These are phyloP conservation scores for Fagopyrum esculentum DNA, from an alignment of 148 eudicot genomes.

Conservation along the genomic window DNA sequence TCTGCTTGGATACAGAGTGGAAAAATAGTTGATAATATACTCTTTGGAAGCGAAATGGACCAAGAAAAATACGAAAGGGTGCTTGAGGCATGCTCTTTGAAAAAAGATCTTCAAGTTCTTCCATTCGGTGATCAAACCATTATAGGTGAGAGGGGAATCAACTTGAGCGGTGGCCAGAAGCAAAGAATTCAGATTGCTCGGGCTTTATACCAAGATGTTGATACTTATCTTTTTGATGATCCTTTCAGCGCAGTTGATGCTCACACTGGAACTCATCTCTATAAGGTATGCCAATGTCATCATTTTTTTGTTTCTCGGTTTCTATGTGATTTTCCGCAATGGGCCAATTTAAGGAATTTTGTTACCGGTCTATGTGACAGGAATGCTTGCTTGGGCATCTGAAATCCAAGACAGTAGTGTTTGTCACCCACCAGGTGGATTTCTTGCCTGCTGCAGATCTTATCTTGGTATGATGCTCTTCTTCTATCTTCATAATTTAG, in stretches of 20 bases:
- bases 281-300: conserved; percentile 22
- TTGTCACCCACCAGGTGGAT: conserved; percentile 44
- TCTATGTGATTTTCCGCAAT: not conserved
- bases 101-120: conserved; percentile 39
- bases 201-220: conserved; percentile 44
- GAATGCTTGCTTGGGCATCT: conserved; percentile 39
- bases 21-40: conserved; percentile 43
- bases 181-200: conserved; percentile 45
- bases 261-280: conserved; percentile 42
- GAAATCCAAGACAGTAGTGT: conserved; percentile 33
- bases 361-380: conserved; percentile 11
- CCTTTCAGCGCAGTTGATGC: conserved; percentile 53
- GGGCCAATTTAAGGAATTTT: not conserved
- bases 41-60: conserved; percentile 43
- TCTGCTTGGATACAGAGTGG: conserved; percentile 54
- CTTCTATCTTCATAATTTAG: not conserved
- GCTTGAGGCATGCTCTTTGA: conserved; percentile 39
- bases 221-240: conserved; percentile 43
- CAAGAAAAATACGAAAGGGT: conserved; percentile 25
- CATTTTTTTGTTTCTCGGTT: not conserved
- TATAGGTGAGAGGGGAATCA: conserved; percentile 47
- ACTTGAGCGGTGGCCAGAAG: conserved; percentile 51
- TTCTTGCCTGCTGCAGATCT: conserved; percentile 43
- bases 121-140: conserved; percentile 37
- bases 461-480: conserved; percentile 31